These are phyloP conservation scores for Musa beccarii DNA, from an alignment of 176 grass and related monocot genomes.

Conservation along the genomic window DNA sequence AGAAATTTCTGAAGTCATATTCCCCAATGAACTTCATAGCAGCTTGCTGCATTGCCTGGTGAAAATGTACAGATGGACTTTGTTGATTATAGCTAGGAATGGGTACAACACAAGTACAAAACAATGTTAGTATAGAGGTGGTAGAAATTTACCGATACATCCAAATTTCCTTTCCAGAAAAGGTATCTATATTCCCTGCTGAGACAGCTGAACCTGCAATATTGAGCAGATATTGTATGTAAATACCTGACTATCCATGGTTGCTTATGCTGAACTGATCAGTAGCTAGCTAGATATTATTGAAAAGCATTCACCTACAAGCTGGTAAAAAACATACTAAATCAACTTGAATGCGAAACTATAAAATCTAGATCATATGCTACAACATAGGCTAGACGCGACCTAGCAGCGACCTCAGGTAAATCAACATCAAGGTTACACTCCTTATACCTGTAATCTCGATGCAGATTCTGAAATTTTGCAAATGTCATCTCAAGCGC, in stretches of 20 bases:
- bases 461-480: not conserved
- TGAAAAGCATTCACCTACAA: not conserved
- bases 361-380: not conserved
- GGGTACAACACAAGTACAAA: conserved; percentile 1
- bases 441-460: not conserved
- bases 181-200: conserved; percentile 81
- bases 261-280: too few relatives aligned
- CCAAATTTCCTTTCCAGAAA: conserved; percentile 75
- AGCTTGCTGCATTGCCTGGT: conserved; percentile 81
- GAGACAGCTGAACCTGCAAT: conserved; percentile 83
- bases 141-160: conserved; percentile 45
- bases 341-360: not conserved
- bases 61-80: conserved; percentile 10
- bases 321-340: not conserved
- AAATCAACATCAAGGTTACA: not conserved
- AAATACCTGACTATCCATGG: too few relatives aligned
- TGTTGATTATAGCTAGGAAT: not conserved
- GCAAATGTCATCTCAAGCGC: too few relatives aligned
- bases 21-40: conserved; percentile 69
- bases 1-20: conserved; percentile 96
- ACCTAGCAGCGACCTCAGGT: too few relatives aligned
- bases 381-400: not conserved
- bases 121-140: conserved; percentile 17
- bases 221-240: not conserved
- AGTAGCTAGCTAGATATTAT: too few relatives aligned